These are phyloP conservation scores for Austroboletus niveus DNA, from an alignment of 1,284 basidiomycete genomes.

Conservation along the genomic window DNA sequence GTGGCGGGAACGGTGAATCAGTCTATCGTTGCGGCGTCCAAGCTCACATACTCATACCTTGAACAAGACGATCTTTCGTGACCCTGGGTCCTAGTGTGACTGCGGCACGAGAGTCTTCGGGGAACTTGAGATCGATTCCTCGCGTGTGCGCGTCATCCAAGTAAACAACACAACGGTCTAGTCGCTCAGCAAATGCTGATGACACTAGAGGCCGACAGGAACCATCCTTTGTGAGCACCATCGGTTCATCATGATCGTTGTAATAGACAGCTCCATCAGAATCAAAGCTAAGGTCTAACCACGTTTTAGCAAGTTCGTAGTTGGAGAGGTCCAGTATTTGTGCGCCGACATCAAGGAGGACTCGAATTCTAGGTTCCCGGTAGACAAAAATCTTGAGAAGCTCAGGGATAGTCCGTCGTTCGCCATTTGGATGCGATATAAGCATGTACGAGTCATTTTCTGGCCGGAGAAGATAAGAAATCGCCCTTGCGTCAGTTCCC, in stretches of 20 bases:
- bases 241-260: neutral
- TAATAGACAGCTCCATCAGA: neutral
- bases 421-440: neutral
- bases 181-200: neutral
- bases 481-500: conserved; percentile 36
- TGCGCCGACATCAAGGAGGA: neutral
- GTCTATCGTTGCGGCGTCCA: neutral
- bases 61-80: too few species aligned
- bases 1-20: neutral
- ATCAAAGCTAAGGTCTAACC: neutral
- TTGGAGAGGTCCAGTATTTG: neutral
- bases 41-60: neutral
- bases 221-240: neutral
- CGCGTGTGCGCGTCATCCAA: neutral
- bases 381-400: neutral
- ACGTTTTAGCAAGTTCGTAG: neutral
- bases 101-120: neutral
- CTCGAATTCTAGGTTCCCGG: neutral
- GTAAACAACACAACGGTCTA: neutral
- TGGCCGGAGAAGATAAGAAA: conserved; percentile 39
- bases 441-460: neutral
- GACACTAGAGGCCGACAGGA: neutral
- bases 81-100: too few species aligned
- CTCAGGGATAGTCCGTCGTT: neutral
- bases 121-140: neutral